Evolutionary conservation across 306 rosid species (phyloP).

Genomic region (Quercus engelmannii): DNA sequence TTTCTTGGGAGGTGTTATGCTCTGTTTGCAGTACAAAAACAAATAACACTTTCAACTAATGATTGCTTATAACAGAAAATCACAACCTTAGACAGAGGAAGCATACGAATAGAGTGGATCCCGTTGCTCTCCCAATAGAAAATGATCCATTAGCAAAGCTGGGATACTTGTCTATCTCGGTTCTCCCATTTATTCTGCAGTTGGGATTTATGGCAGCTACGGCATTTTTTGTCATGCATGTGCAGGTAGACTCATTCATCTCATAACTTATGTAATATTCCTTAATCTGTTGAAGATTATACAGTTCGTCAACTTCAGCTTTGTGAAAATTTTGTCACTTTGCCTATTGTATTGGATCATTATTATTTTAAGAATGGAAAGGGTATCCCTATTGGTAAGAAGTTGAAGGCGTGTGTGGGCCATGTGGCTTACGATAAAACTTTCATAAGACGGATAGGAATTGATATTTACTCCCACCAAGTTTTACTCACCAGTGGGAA

Average conservation of each 20-base stretch:
- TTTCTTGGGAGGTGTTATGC: neutral
- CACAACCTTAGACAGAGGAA: conserved; percentile 50
- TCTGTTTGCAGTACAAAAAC: neutral
- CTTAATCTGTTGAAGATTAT: neutral
- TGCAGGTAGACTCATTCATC: conserved; percentile 59
- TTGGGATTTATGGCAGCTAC: conserved; percentile 77
- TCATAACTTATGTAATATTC: neutral
- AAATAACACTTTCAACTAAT: neutral
- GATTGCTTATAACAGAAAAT: conserved; percentile 39
- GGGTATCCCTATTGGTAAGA: neutral
- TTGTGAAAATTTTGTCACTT: neutral
- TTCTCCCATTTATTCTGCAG: conserved; percentile 79
- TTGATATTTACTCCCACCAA: neutral
- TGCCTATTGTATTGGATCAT: neutral
- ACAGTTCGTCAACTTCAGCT: neutral
- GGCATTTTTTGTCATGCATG: conserved; percentile 88
- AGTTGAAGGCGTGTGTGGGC: neutral
- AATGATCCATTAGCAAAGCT: conserved; percentile 23
- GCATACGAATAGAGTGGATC: conserved; percentile 24
- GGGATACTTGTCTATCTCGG: conserved; percentile 65
- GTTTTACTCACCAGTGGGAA: neutral
- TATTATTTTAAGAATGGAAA: neutral
- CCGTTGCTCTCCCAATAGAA: conserved; percentile 24
- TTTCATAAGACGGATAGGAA: neutral
- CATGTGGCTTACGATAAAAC: neutral